Evolutionary conservation across 805 yeast genomes (phyloP).

Genomic region (Dipodascus geniculatus): DNA sequence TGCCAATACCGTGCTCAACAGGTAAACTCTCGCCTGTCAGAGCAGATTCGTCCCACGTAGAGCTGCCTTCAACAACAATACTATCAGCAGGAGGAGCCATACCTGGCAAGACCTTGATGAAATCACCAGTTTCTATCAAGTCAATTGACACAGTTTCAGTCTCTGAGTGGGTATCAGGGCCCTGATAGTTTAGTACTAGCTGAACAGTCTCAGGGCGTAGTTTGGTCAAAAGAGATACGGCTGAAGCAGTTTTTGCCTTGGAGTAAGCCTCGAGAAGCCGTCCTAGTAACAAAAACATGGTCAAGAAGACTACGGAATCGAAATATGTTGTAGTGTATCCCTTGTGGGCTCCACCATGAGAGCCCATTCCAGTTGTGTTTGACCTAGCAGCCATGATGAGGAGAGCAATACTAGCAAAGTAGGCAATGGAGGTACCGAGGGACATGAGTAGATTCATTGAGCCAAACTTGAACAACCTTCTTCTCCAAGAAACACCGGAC

Average conservation of each 20-base stretch:
- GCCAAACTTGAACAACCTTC: slow-evolving; percentile 56
- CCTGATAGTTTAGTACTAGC: slow-evolving; percentile 23
- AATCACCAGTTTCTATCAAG: slow-evolving; percentile 78
- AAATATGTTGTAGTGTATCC: slow-evolving; percentile 57
- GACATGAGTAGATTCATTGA: slow-evolving; percentile 68
- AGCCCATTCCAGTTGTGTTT: slow-evolving; percentile 6
- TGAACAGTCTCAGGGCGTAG: slow-evolving; percentile 42
- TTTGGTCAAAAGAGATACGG: slow-evolving; percentile 41
- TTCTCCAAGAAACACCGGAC: slow-evolving; percentile 39
- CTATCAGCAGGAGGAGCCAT: slow-evolving; percentile 62
- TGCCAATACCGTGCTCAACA: slow-evolving; percentile 45
- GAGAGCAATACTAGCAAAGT: slow-evolving; percentile 52
- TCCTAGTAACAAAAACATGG: slow-evolving; percentile 62
- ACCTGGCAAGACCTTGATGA: slow-evolving; percentile 34
- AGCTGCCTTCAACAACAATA: slow-evolving; percentile 52
- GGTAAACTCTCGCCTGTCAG: slow-evolving; percentile 77
- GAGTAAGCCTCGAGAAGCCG: slow-evolving; percentile 56
- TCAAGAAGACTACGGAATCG: slow-evolving; percentile 67
- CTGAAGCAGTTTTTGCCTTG: slow-evolving; percentile 54
- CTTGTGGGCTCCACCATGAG: slow-evolving; percentile 8
- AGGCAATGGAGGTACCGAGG: slow-evolving; percentile 62
- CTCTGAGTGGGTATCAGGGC: slow-evolving; percentile 8
- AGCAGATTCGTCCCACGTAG: slow-evolving; percentile 82
- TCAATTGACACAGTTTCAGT: slow-evolving; percentile 20
- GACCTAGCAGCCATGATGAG: slow-evolving; percentile 34